A percentile compares a stretch with the other conserved stretches of the same genome.
Conservation (phyloP, 352 stramenopile species). For the Globisporangium irregulare region DNA sequence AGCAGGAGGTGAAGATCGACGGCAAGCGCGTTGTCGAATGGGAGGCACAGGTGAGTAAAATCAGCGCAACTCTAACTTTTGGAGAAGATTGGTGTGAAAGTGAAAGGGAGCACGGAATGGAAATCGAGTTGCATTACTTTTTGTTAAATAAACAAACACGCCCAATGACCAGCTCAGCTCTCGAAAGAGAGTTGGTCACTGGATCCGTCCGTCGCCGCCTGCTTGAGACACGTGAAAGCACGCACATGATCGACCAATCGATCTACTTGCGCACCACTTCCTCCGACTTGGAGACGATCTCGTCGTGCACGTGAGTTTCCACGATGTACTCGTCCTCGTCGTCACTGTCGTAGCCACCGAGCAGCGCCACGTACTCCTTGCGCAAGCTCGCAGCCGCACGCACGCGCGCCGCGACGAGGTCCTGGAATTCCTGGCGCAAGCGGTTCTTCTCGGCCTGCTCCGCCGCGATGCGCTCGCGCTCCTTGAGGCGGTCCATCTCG, state of each 20-base stretch:
- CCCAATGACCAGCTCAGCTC: neutral
- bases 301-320: conserved; percentile 70
- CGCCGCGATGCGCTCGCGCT: conserved; percentile 65
- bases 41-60: no score
- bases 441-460: conserved; percentile 72
- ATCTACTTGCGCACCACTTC: conserved; percentile 68
- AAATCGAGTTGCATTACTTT: conserved; percentile 11
- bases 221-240: neutral
- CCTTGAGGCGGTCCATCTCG: conserved; percentile 83
- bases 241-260: neutral
- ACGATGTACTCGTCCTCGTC: conserved; percentile 85
- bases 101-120: neutral
- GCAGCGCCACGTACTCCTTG: conserved; percentile 62
- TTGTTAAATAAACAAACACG: conserved; percentile 16
- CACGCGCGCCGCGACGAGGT: conserved; percentile 52
- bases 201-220: neutral
- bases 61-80: no score
- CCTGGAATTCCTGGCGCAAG: conserved; percentile 66
- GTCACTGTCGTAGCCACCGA: conserved; percentile 80
- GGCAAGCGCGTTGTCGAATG: no score
- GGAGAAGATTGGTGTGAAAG: no score
- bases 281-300: conserved; percentile 64
- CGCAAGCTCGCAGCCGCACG: conserved; percentile 27
- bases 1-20: no score
- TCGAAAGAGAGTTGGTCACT: neutral